A percentile compares a stretch with the other conserved stretches of the same genome.
Evolutionary conservation across 176 grass and related monocot genomes (phyloP).

Genomic region (Dendrocalamus sinicus): DNA sequence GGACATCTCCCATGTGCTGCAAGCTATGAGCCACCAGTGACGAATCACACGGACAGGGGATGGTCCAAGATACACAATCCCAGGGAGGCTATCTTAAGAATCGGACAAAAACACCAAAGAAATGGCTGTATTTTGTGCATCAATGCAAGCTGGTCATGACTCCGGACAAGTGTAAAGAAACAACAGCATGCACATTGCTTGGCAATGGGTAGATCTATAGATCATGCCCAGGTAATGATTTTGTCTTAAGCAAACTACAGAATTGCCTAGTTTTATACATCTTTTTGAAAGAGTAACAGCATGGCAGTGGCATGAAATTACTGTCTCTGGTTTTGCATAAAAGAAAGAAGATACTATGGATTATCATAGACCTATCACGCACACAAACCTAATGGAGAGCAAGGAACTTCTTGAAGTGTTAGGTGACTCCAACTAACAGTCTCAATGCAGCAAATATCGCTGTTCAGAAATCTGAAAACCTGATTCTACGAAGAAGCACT

Average conservation of each 20-base stretch:
- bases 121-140: constrained; percentile 40
- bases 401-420: neutral
- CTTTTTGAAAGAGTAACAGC: neutral
- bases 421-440: neutral
- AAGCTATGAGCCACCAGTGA: constrained; percentile 36
- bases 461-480: neutral
- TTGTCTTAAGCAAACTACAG: neutral
- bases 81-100: neutral
- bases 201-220: neutral
- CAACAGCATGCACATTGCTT: neutral
- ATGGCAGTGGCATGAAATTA: neutral
- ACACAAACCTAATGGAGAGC: neutral
- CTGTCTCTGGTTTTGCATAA: neutral
- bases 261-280: neutral
- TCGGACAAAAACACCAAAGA: constrained; percentile 30
- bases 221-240: constrained; percentile 13
- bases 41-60: constrained; percentile 30
- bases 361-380: neutral
- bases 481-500: neutral
- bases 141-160: constrained; percentile 1
- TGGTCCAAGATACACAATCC: constrained; percentile 44
- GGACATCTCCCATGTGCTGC: constrained; percentile 46
- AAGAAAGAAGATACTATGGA: neutral
- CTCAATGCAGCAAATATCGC: neutral
- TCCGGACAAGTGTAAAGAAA: constrained; percentile 13